Evolutionary conservation across 139 green algal genomes (phyloP), one percentile per base, ranked within the genome.

Genomic region (Coccomyxa sp.): DNA sequence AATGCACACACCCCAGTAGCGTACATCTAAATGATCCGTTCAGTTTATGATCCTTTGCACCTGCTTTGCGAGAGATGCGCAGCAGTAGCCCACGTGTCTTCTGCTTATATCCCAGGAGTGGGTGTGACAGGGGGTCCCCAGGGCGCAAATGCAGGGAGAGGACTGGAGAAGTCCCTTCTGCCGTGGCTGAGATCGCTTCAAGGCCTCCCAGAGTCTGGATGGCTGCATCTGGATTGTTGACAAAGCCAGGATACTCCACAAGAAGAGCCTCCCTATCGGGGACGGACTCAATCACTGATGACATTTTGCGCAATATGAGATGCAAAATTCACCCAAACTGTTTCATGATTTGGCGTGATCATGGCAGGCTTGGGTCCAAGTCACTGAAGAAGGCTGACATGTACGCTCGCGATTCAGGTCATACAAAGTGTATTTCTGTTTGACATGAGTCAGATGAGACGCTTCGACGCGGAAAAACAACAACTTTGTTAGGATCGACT

Each of bases 181-280:
- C 14, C 71, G 17, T 31, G 14, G 21, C 58, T 66, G 58, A 45
- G 10, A 82, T 51, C 57, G 25, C 25, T 13, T 75, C 16, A 14
- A 57, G n/a, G 78, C 58, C 58, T n/a, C 78, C 78, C 57, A 82
- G 28, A 10, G 57, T 82, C 57, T 82, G 57, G n/a, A 82, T 57
- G 11, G 78, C 78, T 51, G 78, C 57, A 10, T 82, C 57, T 23
- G 30, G 57, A 51, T 82, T 75, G 25, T 75, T 58, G 45, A 82
- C 78, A 57, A 71, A 82, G 25, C 78, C 78, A 15, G 78, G 78
- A 66, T 75, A 82, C 12, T 75, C 25, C 45, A 82, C 28, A 13
- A 63, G 31, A 23, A 82, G 0, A n/a, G 58, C 78, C 58, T 82
- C 18, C 58, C 71, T 57, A 12, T 12, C 14, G 27, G 78, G 78